Evolutionary conservation across 179 eudicot species (phyloP), one percentile per base, ranked within the genome.

Genomic region (Vitellaria paradoxa): DNA sequence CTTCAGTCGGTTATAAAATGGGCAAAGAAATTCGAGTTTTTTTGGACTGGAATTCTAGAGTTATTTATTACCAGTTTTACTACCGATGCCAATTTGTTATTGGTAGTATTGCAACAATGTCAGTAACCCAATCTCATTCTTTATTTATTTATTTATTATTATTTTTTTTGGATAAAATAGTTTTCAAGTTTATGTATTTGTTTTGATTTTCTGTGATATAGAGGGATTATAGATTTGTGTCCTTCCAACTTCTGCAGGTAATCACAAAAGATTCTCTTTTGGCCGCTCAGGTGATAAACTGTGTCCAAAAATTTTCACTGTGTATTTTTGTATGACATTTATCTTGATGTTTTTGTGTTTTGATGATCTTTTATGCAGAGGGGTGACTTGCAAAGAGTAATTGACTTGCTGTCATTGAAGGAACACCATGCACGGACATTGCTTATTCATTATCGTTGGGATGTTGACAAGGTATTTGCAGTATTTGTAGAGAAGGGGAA

Each of bases 341-440:
- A 57, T 46, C 14, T 68, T 13, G 4, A 10, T 37, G 2, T 53
- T 68, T 2, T 84, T 72, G 78, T 73, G 2, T 18, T 26, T 63
- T 49, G 24, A 26, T 30, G 9, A 6, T 55, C 55, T 53, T 15
- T 74, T 24, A 61, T 82, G 76, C 89, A 91, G 96, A 79, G 80
- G 74, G 93, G 82, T 63, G 93, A 88, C 79, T 83, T 91, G 80
- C 89, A 81, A 6, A 87, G 85, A 76, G 89, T 91, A 20, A 85
- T 88, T 88, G 93, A 91, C 26, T 62, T 90, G 81, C 69, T 91
- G 50, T 82, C 88, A 46, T 65, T 90, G 74, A 80, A 86, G 67
- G 93, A 87, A 70, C 92, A 87, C 75, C 89, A 91, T 78, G 96
- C 96, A 10, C 76, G 96, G 69, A 88, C 96, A 56, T 81, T 91